Evolutionary conservation across 179 eudicot genomes (phyloP), one percentile per base, ranked within the genome.

Genomic region (Silene noctiflora): DNA sequence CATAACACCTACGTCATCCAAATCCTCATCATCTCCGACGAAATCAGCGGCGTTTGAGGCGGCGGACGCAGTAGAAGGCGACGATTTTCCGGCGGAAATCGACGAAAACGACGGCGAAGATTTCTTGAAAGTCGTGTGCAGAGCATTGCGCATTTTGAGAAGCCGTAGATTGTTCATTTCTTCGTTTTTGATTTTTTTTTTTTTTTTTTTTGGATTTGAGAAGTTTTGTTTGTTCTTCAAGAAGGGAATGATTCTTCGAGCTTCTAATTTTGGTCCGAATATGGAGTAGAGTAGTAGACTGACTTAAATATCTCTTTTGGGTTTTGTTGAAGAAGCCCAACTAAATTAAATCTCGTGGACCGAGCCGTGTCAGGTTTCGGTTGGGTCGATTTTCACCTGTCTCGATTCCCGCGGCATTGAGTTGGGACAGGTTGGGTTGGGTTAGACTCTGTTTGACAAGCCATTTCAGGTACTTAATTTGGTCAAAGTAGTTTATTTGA

Each of bases 1-100:
- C 59, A 9, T 51, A 20, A 20, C 58, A 22, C 72, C 29, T 11
- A 67, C 62, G 14, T 29, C 58, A n/a, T 59, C 80, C 0, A 72
- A 77, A 0, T 72, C 83, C 9, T 29, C 76, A 2, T 78, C 64
- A 44, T 64, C 81, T 14, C 24, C 84, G 73, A 60, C 61, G 39
- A 77, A 27, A 21, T 76, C 73, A 11, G 77, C 78, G 22, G 67
- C 79, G 3, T 78, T 62, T 4, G 48, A 51, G 6, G 67, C 58
- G 76, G 72, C 3, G 58, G 75, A 46, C 2, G 74, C 55, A 12
- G 76, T 74, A 60, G 75, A 22, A 48, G 75, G 3, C 0, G 77
- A 44, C 4, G 73, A 53, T 11, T 74, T 70, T 7, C 20, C 25
- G 46, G 76, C 11, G 5, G 75, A 17, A 19, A 4, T 5, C 3